These are phyloP conservation scores for Chlorella sp. DNA, from an alignment of 139 green algal species.

Conservation along the genomic window DNA sequence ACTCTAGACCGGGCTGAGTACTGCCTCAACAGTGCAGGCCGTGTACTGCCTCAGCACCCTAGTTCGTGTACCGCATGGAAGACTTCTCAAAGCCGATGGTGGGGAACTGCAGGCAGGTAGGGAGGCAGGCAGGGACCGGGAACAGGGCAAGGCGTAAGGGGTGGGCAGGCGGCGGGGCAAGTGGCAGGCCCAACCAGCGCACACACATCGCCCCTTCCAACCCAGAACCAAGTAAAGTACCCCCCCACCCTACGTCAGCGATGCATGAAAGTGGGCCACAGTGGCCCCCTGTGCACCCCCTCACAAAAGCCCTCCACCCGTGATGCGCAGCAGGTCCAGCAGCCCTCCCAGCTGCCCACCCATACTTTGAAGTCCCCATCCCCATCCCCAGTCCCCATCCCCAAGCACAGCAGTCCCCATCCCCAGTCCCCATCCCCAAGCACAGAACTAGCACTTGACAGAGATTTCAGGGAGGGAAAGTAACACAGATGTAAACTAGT, in stretches of 20 bases:
- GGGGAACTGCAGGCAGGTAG: slow-evolving; percentile 63
- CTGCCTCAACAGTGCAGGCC: background rate
- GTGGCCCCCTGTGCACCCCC: no score
- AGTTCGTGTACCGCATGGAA: slow-evolving; percentile 92
- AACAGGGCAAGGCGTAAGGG: background rate
- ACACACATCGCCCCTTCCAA: background rate
- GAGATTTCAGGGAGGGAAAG: no score
- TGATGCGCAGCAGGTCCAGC: no score
- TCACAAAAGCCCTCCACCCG: no score
- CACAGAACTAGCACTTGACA: no score
- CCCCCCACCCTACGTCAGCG: no score
- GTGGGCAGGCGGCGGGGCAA: background rate
- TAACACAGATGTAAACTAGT: no score
- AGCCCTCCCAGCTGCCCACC: no score
- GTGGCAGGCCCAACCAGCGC: background rate
- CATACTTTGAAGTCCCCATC: background rate
- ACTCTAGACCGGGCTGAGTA: no score
- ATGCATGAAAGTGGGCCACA: no score
- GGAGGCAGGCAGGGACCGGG: background rate
- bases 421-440: background rate
- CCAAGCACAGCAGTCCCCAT: background rate
- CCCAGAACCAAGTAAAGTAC: no score
- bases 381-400: background rate
- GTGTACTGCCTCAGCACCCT: background rate
- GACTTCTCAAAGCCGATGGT: slow-evolving; percentile 98